Evolutionary conservation across 139 green algal species (phyloP).

Genomic region (Axilococcus clingmanii): DNA sequence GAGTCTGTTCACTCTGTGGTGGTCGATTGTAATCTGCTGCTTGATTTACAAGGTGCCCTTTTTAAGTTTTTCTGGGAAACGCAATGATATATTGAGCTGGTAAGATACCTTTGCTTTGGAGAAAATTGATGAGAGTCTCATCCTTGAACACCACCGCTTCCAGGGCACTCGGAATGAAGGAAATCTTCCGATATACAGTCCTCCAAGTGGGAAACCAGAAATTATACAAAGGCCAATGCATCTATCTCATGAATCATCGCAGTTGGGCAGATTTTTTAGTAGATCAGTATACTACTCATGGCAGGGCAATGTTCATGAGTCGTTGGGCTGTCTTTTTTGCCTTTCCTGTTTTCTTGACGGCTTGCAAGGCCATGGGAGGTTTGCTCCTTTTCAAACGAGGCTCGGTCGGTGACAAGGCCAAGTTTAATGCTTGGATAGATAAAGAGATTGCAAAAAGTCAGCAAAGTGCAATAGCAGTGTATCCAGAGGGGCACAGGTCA

Average conservation of each 20-base stretch:
- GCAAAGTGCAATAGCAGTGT: conserved; percentile 21
- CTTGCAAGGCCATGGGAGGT: conserved; percentile 37
- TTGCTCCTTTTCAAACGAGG: conserved; percentile 77
- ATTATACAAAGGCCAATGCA: conserved; percentile 35
- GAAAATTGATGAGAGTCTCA: conserved; percentile 3
- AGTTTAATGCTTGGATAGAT: conserved; percentile 37
- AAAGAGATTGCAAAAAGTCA: conserved; percentile 7
- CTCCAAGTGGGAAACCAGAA: conserved; percentile 19
- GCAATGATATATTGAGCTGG: conserved; percentile 56
- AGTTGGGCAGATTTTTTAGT: conserved; percentile 88
- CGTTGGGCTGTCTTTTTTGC: conserved; percentile 62
- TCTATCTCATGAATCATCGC: conserved; percentile 82
- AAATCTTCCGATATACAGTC: conserved; percentile 27
- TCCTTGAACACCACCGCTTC: conserved; percentile 12
- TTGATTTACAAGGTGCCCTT: conserved; percentile 35
- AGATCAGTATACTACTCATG: conserved; percentile 70
- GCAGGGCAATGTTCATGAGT: conserved; percentile 61
- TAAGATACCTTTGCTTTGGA: conserved; percentile 6
- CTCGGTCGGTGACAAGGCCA: conserved; percentile 40
- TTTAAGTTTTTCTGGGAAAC: conserved; percentile 28
- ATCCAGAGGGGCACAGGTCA: conserved; percentile 57
- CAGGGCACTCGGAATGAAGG: conserved; percentile 34
- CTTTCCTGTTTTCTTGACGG: conserved; percentile 78
- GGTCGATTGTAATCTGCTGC: conserved; percentile 34
- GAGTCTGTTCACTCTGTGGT: conserved; percentile 41